These are phyloP conservation scores for Exophiala phaeomuriformis DNA, from an alignment of 2,329 filamentous ascomycete genomes.

Conservation along the genomic window DNA sequence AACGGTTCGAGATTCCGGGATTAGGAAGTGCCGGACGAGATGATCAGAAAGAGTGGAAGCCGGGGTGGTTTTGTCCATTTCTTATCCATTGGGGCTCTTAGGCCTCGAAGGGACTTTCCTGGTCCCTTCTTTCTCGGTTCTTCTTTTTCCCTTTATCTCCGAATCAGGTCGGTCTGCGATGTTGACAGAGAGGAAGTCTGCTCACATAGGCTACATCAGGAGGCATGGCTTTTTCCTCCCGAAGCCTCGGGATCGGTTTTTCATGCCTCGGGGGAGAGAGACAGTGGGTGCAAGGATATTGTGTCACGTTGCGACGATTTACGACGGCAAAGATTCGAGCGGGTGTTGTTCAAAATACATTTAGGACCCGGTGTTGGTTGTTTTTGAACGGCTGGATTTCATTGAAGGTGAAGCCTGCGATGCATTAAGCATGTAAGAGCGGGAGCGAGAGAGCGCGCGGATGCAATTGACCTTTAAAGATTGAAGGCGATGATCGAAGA, in stretches of 20 bases:
- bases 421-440: background rate
- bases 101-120: slow-evolving; percentile 12
- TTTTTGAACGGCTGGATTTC: background rate
- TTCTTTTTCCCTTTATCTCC: slow-evolving; percentile 1
- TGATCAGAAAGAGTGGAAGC: slow-evolving; percentile 10
- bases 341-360: slow-evolving; percentile 14
- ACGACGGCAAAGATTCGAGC: slow-evolving; percentile 18
- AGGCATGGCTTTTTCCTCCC: slow-evolving; percentile 41
- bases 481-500: background rate
- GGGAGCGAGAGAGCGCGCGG: background rate
- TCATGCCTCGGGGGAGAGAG: slow-evolving; percentile 32
- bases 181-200: slow-evolving; percentile 7
- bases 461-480: background rate
- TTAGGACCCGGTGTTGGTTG: slow-evolving; percentile 1
- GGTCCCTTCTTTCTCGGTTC: slow-evolving; percentile 7
- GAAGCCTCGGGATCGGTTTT: slow-evolving; percentile 37
- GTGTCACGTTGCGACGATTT: slow-evolving; percentile 19
- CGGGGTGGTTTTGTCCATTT: slow-evolving; percentile 15
- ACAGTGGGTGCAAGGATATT: slow-evolving; percentile 9
- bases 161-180: slow-evolving; percentile 14
- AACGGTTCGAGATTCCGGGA: slow-evolving; percentile 9
- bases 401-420: background rate
- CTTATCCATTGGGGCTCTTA: slow-evolving; percentile 15
- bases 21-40: slow-evolving; percentile 7
- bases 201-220: slow-evolving; percentile 33